A percentile compares a stretch with the other conserved stretches of the same genome.
phyloP scores from a whole-genome alignment of 2,329 filamentous ascomycete genomes.

The Arthrobotrys conoides region DNA sequence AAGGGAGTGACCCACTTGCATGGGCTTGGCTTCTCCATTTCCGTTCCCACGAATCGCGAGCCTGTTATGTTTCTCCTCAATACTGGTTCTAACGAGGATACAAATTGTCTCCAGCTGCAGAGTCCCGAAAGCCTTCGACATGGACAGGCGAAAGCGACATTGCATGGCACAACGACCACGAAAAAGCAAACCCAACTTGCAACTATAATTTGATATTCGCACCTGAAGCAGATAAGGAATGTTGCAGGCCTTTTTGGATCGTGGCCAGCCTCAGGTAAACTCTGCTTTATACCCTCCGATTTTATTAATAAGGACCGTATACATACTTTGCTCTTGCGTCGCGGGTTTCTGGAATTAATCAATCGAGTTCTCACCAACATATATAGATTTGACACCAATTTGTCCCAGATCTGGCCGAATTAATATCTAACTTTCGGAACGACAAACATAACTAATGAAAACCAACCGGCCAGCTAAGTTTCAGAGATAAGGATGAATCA shows the following conservation, averaged over 20 bases:
- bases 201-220: conserved; percentile 35
- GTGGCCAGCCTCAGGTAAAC: conserved; percentile 9
- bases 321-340: neutral
- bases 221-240: conserved; percentile 37
- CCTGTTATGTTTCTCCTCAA: conserved; percentile 32
- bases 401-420: conserved; percentile 23
- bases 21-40: conserved; percentile 47
- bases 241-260: neutral
- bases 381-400: neutral
- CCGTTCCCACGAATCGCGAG: conserved; percentile 44
- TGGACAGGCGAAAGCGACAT: conserved; percentile 45
- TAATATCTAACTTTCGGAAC: conserved; percentile 31
- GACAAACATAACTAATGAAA: conserved; percentile 29
- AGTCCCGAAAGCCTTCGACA: conserved; percentile 42
- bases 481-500: conserved; percentile 49
- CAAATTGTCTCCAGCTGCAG: conserved; percentile 33
- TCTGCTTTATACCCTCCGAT: neutral
- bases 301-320: neutral
- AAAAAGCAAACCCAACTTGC: conserved; percentile 44
- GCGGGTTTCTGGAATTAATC: neutral
- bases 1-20: conserved; percentile 44
- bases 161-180: conserved; percentile 38
- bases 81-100: conserved; percentile 37
- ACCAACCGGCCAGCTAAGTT: conserved; percentile 5
- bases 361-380: neutral